phyloP scores from a whole-genome alignment of 2,329 filamentous ascomycete genomes.

The Geoglossum cookeanum region DNA sequence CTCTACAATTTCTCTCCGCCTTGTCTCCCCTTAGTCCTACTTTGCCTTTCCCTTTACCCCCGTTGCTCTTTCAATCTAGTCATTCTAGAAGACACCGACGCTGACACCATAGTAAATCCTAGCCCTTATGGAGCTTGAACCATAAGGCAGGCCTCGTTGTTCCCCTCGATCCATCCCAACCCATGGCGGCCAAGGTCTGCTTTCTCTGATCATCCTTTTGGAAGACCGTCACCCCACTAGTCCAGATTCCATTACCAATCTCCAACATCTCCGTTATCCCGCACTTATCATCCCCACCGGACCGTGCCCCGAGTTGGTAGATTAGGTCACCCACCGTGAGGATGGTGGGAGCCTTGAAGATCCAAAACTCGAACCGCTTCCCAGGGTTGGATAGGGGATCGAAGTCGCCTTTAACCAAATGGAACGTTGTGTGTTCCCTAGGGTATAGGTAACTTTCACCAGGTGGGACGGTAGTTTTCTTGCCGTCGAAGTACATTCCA shows the following conservation, averaged over 20 bases:
- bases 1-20: too few relatives aligned
- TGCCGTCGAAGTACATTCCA: not conserved
- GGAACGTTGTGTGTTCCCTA: constrained; percentile 29
- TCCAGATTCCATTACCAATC: constrained; percentile 38
- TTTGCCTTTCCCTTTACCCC: too few relatives aligned
- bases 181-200: constrained; percentile 34
- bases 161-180: constrained; percentile 34
- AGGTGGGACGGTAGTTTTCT: not conserved
- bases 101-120: not conserved
- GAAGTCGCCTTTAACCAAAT: constrained; percentile 28
- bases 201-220: constrained; percentile 30
- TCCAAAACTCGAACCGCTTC: constrained; percentile 26
- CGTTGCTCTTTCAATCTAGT: too few relatives aligned
- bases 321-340: constrained; percentile 38
- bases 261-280: constrained; percentile 38
- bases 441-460: constrained; percentile 6
- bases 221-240: constrained; percentile 32
- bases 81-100: not conserved
- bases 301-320: constrained; percentile 37
- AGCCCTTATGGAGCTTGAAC: not conserved
- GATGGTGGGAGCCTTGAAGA: constrained; percentile 32
- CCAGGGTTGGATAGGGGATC: constrained; percentile 18
- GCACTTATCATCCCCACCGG: constrained; percentile 18
- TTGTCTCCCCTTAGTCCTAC: too few relatives aligned
- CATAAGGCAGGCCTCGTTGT: not conserved